Evolutionary conservation across 371 early-diverging fungal genomes (phyloP), one percentile per base, ranked within the genome.

Genomic region (Circinella minor): DNA sequence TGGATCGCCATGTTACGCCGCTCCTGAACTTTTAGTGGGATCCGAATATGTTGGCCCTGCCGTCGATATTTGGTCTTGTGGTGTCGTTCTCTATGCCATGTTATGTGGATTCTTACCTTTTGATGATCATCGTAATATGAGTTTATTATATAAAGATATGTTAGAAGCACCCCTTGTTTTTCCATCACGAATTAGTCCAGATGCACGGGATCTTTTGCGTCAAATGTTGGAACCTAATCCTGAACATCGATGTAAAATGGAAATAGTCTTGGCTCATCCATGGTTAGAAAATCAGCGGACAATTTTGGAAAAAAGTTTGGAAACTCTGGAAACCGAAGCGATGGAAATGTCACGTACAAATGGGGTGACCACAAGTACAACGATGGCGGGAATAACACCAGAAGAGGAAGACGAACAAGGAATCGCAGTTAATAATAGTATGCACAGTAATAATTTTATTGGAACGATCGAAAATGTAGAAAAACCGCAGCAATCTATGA

Each of bases 1-100:
- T 73, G 98, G 98, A 6, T 93, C 94, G 54, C 98, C 98, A 1
- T 96, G 96, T 81, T 98, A 97, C 77, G 97, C 98, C 1, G 95
- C 98, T 3, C 98, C 98, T 2, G 98, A 98, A 77, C 88, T 98
- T 43, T 95, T 97, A 18, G 90, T 95, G 63, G 91, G 91, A 67
- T 92, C 93, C n/a, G 84, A 92, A 15, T 99, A 99, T 76, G 94
- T 91, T 1, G 99, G 99, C 15, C 94, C 95, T 9, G 93, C 94
- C 9, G 96, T 95, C 3, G 98, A 97, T 78, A 89, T 96, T 54
- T 97, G 96, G 96, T 91, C 91, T 61, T 92, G 95, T 61, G 98
- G 98, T 37, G 96, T 97, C 43, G 93, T 97, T 63, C 73, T 97
- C 67, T 88, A 86, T 71, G 86, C 90, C 11, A 88, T 89, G 88